Percentiles rank a stretch among this genome's conserved stretches.
These are phyloP conservation scores for Senecio squalidus DNA, from an alignment of 140 eudicot species.

Conservation along the genomic window DNA sequence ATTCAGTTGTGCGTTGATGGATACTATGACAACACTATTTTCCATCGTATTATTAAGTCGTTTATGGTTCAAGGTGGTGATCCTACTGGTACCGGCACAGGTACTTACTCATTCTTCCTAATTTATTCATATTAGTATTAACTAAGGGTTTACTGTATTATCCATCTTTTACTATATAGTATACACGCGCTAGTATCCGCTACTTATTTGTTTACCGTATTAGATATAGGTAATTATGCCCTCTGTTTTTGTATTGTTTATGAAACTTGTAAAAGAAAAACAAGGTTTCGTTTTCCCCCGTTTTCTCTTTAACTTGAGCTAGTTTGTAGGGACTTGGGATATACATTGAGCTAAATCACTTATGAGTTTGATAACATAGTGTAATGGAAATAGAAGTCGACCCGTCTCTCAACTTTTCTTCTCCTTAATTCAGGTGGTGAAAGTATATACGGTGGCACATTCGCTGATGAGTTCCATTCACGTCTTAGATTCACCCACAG, in stretches of 20 bases:
- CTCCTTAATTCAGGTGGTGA: conserved; percentile 65
- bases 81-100: conserved; percentile 90
- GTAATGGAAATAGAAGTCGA: background rate
- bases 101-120: conserved; percentile 9
- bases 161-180: too few relatives aligned
- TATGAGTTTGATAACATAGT: background rate
- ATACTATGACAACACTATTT: conserved; percentile 68
- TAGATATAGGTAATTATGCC: too few relatives aligned
- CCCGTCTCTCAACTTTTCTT: background rate
- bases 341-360: too few relatives aligned
- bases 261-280: too few relatives aligned
- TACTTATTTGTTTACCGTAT: too few relatives aligned
- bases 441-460: conserved; percentile 83
- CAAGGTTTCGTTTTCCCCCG: too few relatives aligned
- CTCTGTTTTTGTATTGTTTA: too few relatives aligned
- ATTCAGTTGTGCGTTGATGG: conserved; percentile 93
- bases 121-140: too few relatives aligned
- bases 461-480: conserved; percentile 84
- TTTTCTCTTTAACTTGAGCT: too few relatives aligned
- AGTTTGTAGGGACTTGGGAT: too few relatives aligned
- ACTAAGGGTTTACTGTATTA: too few relatives aligned
- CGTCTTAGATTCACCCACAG: conserved; percentile 89
- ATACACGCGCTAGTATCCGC: too few relatives aligned
- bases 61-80: conserved; percentile 89
- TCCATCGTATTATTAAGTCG: conserved; percentile 74